Conservation (phyloP, 1,139 yeast species). For the Spathaspora sp. region DNA sequence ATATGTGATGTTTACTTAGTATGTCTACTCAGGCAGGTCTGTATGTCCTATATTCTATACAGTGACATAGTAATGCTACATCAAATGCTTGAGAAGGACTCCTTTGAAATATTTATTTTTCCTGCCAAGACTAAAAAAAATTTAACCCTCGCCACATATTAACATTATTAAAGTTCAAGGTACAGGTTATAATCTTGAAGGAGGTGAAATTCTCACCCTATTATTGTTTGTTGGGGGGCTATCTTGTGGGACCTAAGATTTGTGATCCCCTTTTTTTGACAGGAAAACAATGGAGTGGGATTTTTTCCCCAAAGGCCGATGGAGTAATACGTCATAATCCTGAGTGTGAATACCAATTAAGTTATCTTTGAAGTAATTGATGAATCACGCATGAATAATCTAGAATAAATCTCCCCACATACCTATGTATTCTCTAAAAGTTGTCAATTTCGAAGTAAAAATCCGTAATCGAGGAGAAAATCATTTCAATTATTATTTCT, state of each 20-base stretch:
- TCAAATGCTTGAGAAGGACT: no score
- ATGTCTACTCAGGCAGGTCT: no score
- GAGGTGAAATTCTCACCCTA: background rate
- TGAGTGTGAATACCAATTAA: background rate
- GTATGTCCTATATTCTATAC: no score
- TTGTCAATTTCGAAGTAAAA: background rate
- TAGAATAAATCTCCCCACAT: background rate
- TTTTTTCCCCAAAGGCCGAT: background rate
- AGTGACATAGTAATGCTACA: no score
- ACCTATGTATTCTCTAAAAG: background rate
- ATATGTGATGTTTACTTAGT: no score
- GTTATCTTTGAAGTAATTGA: background rate
- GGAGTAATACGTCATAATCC: no score
- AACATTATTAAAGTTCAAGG: background rate
- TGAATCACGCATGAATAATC: background rate
- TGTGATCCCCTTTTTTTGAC: background rate
- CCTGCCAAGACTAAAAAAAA: background rate
- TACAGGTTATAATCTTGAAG: background rate
- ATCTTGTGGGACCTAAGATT: background rate
- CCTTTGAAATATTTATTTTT: background rate
- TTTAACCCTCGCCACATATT: background rate
- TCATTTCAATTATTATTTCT: background rate
- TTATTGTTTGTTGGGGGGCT: background rate
- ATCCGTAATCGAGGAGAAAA: background rate
- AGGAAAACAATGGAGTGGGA: background rate